Evolutionary conservation across 768 basidiomycete species (phyloP).

Genomic region (Suillus placidus): DNA sequence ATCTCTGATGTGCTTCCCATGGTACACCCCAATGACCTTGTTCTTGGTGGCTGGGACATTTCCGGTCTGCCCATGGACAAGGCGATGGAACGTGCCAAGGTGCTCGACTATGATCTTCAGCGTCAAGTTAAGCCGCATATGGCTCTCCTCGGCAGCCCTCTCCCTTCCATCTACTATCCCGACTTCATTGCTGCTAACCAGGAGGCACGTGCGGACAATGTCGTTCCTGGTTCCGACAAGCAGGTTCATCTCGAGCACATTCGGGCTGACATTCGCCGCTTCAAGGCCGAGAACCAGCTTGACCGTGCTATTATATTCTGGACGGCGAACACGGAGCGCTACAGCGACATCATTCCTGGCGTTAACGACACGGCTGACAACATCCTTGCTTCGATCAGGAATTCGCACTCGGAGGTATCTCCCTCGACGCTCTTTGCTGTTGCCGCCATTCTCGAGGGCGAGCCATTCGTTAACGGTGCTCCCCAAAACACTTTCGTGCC

Average conservation of each 20-base stretch:
- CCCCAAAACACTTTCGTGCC: conserved; percentile 99
- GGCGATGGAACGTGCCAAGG: conserved; percentile 92
- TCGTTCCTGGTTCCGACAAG: conserved; percentile 86
- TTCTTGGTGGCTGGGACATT: conserved; percentile 99
- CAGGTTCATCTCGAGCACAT: conserved; percentile 89
- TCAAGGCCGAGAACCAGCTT: conserved; percentile 81
- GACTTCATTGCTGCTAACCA: conserved; percentile 99
- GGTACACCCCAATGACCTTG: conserved; percentile 98
- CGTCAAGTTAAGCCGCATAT: conserved; percentile 90
- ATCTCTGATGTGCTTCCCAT: conserved; percentile 92
- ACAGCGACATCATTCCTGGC: conserved; percentile 91
- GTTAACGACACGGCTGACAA: conserved; percentile 94
- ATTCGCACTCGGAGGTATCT: conserved; percentile 89
- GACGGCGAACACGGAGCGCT: conserved; percentile 99
- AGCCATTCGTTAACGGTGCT: conserved; percentile 96
- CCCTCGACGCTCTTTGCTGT: conserved; percentile 96
- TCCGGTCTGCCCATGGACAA: conserved; percentile 82
- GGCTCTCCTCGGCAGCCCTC: conserved; percentile 75
- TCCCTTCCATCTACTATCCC: conserved; percentile 96
- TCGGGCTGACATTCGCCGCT: conserved; percentile 87
- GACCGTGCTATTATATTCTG: conserved; percentile 95
- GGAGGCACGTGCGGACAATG: conserved; percentile 92
- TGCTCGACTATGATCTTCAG: conserved; percentile 96
- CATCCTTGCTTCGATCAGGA: conserved; percentile 78
- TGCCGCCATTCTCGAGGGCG: conserved; percentile 91